phyloP scores from a whole-genome alignment of 768 basidiomycete genomes.

The Lyophyllum shimeji region DNA sequence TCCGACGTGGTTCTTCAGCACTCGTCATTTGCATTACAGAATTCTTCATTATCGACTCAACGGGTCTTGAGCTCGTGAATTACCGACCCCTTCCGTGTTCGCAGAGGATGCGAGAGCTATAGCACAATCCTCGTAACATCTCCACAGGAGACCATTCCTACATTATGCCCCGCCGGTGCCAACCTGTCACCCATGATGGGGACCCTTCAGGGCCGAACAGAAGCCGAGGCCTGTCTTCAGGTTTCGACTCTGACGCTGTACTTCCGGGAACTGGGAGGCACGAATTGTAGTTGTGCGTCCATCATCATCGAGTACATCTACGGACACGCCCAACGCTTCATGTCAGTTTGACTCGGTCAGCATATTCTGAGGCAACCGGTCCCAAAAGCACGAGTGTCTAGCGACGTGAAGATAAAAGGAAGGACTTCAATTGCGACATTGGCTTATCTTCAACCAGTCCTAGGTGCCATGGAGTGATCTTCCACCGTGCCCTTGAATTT shows the following conservation, averaged over 20 bases:
- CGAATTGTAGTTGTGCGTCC: too few relatives aligned
- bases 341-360: too few relatives aligned
- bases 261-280: too few relatives aligned
- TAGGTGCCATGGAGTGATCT: background rate
- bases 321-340: too few relatives aligned
- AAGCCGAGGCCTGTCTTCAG: too few relatives aligned
- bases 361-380: too few relatives aligned
- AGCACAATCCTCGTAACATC: background rate
- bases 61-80: background rate
- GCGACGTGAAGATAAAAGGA: too few relatives aligned
- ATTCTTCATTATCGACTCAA: too few relatives aligned
- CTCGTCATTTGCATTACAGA: background rate
- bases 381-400: too few relatives aligned
- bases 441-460: background rate
- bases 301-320: too few relatives aligned
- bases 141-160: background rate
- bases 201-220: background rate
- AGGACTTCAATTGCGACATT: too few relatives aligned
- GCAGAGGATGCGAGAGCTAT: background rate
- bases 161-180: background rate
- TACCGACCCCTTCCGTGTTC: background rate
- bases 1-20: background rate
- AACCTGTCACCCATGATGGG: background rate
- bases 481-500: background rate
- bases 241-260: too few relatives aligned